phyloP scores from a whole-genome alignment of 176 grass and related monocot genomes.

The Pontederia crassipes region DNA sequence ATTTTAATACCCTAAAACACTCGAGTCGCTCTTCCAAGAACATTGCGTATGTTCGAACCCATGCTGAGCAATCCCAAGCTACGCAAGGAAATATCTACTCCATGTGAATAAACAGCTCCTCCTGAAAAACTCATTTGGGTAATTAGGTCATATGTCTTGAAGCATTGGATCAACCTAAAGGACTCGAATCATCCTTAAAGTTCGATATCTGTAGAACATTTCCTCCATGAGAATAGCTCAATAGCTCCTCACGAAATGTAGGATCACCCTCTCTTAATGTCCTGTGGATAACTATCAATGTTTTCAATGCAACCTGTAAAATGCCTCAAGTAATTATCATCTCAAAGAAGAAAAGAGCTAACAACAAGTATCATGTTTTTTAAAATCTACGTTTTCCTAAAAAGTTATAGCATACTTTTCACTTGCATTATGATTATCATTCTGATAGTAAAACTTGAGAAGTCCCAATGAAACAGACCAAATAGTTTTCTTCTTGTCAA shows the following conservation, averaged over 20 bases:
- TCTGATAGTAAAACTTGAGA: neutral
- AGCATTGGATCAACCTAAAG: constrained; percentile 42
- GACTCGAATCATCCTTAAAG: too few relatives aligned
- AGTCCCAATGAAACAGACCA: too few relatives aligned
- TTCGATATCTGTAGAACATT: constrained; percentile 76
- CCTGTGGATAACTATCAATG: constrained; percentile 84
- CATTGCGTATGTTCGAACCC: constrained; percentile 41
- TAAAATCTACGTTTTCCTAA: neutral
- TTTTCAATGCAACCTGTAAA: constrained; percentile 81
- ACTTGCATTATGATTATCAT: neutral
- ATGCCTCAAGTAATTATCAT: neutral
- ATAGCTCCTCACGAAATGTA: constrained; percentile 68
- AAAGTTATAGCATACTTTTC: neutral
- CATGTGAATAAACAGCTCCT: neutral
- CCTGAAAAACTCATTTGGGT: neutral
- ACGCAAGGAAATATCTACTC: neutral
- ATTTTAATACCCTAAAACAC: constrained; percentile 37
- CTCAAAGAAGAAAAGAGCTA: neutral
- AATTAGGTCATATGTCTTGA: neutral
- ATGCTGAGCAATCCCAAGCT: constrained; percentile 43
- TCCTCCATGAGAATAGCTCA: constrained; percentile 70
- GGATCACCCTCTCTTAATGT: constrained; percentile 77
- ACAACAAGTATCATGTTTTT: too few relatives aligned
- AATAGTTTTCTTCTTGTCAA: too few relatives aligned
- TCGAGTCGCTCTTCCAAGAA: constrained; percentile 37